Conservation (phyloP, 2,329 filamentous ascomycete species). For the Didymella lethalis region DNA sequence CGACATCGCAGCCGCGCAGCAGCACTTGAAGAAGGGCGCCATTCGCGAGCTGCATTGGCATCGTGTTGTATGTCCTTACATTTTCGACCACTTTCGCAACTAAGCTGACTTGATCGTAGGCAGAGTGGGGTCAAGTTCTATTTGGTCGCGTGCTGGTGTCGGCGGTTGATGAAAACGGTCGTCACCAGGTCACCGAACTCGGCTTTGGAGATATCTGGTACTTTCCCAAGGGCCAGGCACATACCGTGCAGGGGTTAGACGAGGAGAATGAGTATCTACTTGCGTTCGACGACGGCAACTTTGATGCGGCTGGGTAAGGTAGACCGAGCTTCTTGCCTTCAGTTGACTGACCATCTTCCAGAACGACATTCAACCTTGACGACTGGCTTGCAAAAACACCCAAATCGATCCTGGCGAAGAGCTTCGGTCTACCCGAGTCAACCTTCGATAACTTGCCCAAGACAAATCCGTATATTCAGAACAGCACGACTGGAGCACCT, state of each 20-base stretch:
- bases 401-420: not conserved
- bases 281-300: not conserved
- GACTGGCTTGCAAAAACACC: not conserved
- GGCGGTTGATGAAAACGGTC: not conserved
- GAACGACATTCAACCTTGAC: not conserved
- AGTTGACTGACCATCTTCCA: not conserved
- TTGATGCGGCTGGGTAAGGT: not conserved
- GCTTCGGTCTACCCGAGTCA: constrained; percentile 61
- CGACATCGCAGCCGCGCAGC: not conserved
- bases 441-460: constrained; percentile 67
- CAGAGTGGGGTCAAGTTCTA: not conserved
- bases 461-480: constrained; percentile 68
- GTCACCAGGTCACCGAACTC: not conserved
- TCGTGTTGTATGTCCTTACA: not conserved
- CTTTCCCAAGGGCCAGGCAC: not conserved
- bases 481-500: constrained; percentile 53
- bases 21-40: not conserved
- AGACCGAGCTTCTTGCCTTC: not conserved
- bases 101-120: not conserved
- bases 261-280: not conserved
- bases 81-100: not conserved
- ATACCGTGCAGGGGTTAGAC: not conserved
- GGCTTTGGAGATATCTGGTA: not conserved
- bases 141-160: not conserved
- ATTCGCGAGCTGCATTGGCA: not conserved